A percentile compares a stretch with the other conserved stretches of the same genome.
Conservation (phyloP, 306 rosid genomes). For the Alnus glutinosa region DNA sequence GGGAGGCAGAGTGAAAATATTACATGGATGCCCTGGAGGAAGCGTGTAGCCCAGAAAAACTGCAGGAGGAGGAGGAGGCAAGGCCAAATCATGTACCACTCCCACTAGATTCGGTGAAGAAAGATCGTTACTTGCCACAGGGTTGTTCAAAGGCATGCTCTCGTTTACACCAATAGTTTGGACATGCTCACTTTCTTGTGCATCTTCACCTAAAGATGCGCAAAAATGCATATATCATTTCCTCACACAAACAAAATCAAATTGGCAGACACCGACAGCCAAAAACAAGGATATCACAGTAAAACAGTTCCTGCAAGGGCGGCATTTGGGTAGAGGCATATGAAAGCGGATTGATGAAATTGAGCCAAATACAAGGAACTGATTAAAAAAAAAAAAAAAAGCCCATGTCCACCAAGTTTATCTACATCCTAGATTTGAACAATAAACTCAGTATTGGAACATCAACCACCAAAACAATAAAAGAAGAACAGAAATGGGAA, state of each 20-base stretch:
- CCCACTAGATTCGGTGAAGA: constrained; percentile 26
- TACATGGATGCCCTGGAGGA: constrained; percentile 88
- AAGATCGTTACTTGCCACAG: constrained; percentile 13
- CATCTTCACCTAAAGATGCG: constrained; percentile 59
- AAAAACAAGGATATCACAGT: constrained; percentile 17
- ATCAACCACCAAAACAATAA: constrained; percentile 14
- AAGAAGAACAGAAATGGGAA: background rate
- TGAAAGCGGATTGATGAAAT: constrained; percentile 10
- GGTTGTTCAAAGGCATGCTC: constrained; percentile 30
- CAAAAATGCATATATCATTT: constrained; percentile 28
- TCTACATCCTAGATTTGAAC: background rate
- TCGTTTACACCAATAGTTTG: constrained; percentile 38
- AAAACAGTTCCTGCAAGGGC: constrained; percentile 1
- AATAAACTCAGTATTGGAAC: constrained; percentile 4
- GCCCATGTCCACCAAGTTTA: constrained; percentile 4
- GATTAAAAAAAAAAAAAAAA: no score
- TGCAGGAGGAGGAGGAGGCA: constrained; percentile 65
- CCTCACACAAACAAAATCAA: constrained; percentile 18
- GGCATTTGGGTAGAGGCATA: background rate
- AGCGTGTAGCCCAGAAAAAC: constrained; percentile 81
- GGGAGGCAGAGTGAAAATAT: constrained; percentile 77
- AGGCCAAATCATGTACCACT: constrained; percentile 14
- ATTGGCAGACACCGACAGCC: background rate
- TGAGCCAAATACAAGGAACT: constrained; percentile 13
- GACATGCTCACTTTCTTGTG: constrained; percentile 24